Evolutionary conservation across 129 eudicot species (phyloP), one percentile per base, ranked within the genome.

Genomic region (Lonicera japonica): DNA sequence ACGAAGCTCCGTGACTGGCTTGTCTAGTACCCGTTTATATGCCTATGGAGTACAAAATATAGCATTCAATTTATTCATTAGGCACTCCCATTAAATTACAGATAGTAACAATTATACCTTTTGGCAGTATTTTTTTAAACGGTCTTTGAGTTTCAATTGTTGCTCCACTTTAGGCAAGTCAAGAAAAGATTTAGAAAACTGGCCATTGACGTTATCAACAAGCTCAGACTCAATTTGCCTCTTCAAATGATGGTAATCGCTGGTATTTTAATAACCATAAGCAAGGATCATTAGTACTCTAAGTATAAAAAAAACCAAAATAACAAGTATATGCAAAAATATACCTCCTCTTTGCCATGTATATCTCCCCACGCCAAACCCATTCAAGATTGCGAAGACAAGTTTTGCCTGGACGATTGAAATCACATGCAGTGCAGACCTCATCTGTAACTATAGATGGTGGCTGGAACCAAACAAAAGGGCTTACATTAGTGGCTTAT

Each of bases 361-460:
- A 94, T 52, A 95, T 86, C 75, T 88, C 99, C 60, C 99, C 99
- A 65, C 99, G 95, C 99, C 99, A 94, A 68, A 85, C 95, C 99
- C 99, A 94, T 81, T 94, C 99, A 68, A 94, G 94, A 74, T 77
- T 88, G 75, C 99, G 72, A 25, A 88, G 96, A 83, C 99, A 94
- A 60, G 73, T 83, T 77, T 94, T 94, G 21, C 96, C 96, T 54
- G 96, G 95, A 58, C 99, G 99, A 52, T 94, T 94, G 66, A 94
- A 94, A 77, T 94, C 99, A 75, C 99, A 94, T 46, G 99, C 99
- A 60, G 96, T 94, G 82, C 99, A 94, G 22, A 85, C 86, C 78
- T 94, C 96, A 77, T 94, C 99, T 58, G 96, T 62, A 69, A 94
- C 99, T 65, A 94, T 88, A 60, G 99, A 94, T 46, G 99, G 87